Percentiles rank a stretch among this genome's conserved stretches.
These are phyloP conservation scores for Lactifluus piperatus DNA, from an alignment of 768 basidiomycete species.

Conservation along the genomic window DNA sequence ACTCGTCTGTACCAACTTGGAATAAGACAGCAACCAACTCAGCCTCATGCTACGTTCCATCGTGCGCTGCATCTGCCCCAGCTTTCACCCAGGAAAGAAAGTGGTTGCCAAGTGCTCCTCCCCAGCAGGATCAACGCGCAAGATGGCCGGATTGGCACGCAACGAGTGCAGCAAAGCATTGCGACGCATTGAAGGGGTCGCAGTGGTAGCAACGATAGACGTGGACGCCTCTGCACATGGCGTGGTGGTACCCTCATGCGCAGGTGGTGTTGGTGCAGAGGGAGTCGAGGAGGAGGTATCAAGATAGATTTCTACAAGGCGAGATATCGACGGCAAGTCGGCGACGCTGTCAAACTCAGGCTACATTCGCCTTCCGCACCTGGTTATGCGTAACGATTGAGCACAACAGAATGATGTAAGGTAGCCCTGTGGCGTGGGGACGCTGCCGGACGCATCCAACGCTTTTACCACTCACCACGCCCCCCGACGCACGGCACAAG, in stretches of 20 bases:
- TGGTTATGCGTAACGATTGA: not conserved
- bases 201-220: not conserved
- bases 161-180: slow-evolving; percentile 52
- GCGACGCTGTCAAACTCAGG: not conserved
- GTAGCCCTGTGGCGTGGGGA: too few species aligned
- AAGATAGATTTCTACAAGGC: not conserved
- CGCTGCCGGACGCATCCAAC: too few species aligned
- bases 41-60: slow-evolving; percentile 40
- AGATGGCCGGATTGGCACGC: slow-evolving; percentile 62
- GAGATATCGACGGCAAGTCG: not conserved
- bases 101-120: slow-evolving; percentile 46
- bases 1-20: too few species aligned
- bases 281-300: not conserved
- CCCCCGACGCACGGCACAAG: too few species aligned
- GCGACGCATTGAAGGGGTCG: slow-evolving; percentile 8
- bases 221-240: slow-evolving; percentile 59
- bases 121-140: slow-evolving; percentile 65
- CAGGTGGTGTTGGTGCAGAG: slow-evolving; percentile 27
- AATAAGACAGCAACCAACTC: slow-evolving; percentile 41
- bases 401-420: not conserved
- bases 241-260: slow-evolving; percentile 46
- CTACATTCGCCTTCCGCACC: not conserved
- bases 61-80: slow-evolving; percentile 47
- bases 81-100: slow-evolving; percentile 54
- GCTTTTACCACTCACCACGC: too few species aligned